These are phyloP conservation scores for Acarospora socialis DNA, from an alignment of 2,329 filamentous ascomycete species.

Conservation along the genomic window DNA sequence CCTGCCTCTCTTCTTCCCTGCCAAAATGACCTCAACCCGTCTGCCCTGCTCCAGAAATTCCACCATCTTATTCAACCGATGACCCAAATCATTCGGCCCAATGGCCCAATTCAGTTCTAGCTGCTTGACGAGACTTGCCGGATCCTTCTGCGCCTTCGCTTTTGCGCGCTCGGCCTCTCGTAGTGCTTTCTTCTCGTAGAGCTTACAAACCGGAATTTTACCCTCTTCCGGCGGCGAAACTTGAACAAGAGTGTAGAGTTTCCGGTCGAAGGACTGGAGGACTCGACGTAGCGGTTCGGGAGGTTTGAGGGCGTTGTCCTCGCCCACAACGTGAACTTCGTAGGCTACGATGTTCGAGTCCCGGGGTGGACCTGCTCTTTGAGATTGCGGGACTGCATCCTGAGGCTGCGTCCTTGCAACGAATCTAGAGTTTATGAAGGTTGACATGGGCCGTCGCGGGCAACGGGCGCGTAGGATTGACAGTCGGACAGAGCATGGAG, in stretches of 20 bases:
- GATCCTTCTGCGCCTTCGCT: slow-evolving; percentile 7
- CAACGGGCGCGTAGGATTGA: no score
- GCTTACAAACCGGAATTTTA: slow-evolving; percentile 9
- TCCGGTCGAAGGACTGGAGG: slow-evolving; percentile 5
- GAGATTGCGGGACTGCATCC: no score
- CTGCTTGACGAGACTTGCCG: slow-evolving; percentile 9
- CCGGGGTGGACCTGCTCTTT: slow-evolving; percentile 1
- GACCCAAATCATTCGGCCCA: slow-evolving; percentile 13
- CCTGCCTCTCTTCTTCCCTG: slow-evolving; percentile 10
- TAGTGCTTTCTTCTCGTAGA: slow-evolving; percentile 7
- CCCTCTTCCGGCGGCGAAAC: neutral
- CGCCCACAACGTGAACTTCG: slow-evolving; percentile 1
- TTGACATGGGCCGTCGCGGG: no score
- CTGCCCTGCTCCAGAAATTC: slow-evolving; percentile 13
- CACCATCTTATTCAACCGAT: slow-evolving; percentile 13
- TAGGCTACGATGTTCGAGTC: slow-evolving; percentile 6
- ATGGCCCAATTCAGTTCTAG: slow-evolving; percentile 15
- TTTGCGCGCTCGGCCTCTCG: slow-evolving; percentile 7
- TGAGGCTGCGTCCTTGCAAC: no score
- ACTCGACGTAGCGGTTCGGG: neutral
- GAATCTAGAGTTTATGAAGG: no score
- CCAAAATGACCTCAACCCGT: slow-evolving; percentile 14
- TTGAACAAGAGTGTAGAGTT: slow-evolving; percentile 5
- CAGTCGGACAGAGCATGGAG: no score
- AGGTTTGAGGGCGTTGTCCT: slow-evolving; percentile 1